A percentile compares a stretch with the other conserved stretches of the same genome.
Conservation (phyloP, 257 asterid species). For the Solanum tacnaense region DNA sequence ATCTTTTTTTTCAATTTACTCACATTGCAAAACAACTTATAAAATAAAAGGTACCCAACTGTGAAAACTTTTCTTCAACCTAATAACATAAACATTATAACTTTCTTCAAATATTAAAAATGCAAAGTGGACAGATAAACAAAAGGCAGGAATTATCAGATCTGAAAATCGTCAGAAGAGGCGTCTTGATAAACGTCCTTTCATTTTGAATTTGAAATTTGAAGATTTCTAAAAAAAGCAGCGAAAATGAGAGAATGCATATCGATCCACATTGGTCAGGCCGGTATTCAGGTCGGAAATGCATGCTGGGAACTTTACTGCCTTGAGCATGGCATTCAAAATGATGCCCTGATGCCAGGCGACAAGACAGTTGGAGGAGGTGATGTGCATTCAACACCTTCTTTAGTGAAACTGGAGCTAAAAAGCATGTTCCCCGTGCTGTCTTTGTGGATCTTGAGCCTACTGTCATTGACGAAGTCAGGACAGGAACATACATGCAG, state of each 20-base stretch:
- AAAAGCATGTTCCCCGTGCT: conserved; percentile 15
- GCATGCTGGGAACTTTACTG: conserved; percentile 21
- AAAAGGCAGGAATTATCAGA: not conserved
- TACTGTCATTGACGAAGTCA: conserved; percentile 15
- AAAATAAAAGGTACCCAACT: no score
- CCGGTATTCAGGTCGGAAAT: conserved; percentile 21
- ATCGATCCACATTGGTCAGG: conserved; percentile 21
- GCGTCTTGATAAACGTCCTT: conserved; percentile 27
- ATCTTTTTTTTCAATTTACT: no score
- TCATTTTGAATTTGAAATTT: not conserved
- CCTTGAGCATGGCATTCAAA: conserved; percentile 18
- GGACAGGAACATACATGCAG: conserved; percentile 7
- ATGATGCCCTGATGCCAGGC: conserved; percentile 11
- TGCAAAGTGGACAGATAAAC: no score
- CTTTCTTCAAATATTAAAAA: no score
- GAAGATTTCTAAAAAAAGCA: not conserved
- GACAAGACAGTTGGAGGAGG: conserved; percentile 13
- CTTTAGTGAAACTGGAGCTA: conserved; percentile 13
- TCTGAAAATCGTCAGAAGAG: not conserved
- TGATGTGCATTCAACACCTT: conserved; percentile 20
- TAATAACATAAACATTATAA: no score
- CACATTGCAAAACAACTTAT: no score
- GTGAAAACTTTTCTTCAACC: no score
- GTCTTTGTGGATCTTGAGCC: conserved; percentile 18
- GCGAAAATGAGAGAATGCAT: conserved; percentile 20